These are phyloP conservation scores for Fragaria ananassa DNA, from an alignment of 306 rosid genomes.

Conservation along the genomic window DNA sequence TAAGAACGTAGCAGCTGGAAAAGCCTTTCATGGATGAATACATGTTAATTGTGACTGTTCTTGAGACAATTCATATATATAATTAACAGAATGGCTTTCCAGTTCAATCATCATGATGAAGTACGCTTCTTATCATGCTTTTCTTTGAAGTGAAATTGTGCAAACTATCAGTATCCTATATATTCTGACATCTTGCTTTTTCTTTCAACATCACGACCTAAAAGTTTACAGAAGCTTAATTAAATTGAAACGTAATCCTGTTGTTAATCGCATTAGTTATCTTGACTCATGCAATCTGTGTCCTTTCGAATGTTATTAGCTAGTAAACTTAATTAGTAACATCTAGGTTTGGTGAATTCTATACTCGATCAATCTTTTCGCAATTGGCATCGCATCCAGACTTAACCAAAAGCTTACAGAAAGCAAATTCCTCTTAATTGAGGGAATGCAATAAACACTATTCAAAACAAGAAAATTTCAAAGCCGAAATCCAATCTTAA, in stretches of 20 bases:
- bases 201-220: constrained; percentile 3
- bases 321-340: background rate
- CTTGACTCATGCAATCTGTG: background rate
- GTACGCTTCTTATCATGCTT: background rate
- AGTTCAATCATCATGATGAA: background rate
- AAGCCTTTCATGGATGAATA: background rate
- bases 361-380: too few relatives aligned
- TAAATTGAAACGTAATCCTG: background rate
- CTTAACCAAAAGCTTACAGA: too few relatives aligned
- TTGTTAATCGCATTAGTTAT: background rate
- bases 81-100: background rate
- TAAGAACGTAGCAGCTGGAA: background rate
- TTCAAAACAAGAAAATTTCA: too few relatives aligned
- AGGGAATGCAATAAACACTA: too few relatives aligned
- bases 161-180: background rate
- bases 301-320: background rate
- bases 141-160: too few relatives aligned
- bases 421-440: too few relatives aligned
- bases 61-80: constrained; percentile 1
- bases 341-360: too few relatives aligned
- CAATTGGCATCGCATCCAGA: too few relatives aligned
- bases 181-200: background rate
- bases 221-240: background rate
- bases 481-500: too few relatives aligned
- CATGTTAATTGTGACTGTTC: background rate